Evolutionary conservation across 306 rosid species (phyloP).

Genomic region (Castanea sativa): DNA sequence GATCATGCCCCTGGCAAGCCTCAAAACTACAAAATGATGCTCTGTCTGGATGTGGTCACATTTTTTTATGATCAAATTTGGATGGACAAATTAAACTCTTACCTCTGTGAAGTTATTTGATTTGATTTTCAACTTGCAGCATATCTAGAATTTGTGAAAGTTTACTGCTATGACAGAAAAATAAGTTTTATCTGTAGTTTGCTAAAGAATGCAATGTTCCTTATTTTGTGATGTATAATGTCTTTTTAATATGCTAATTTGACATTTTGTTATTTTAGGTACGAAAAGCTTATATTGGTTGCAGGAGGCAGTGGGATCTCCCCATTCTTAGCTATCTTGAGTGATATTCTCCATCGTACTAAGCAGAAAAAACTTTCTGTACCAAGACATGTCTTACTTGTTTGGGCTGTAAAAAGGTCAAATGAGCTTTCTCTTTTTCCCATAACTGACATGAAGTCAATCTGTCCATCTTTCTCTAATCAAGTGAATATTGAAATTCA

Average conservation of each 20-base stretch:
- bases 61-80: no score
- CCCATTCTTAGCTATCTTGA: slow-evolving; percentile 87
- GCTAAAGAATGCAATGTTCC: neutral
- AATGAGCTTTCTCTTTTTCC: slow-evolving; percentile 80
- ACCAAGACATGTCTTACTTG: slow-evolving; percentile 59
- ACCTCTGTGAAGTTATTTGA: no score
- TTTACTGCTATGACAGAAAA: neutral
- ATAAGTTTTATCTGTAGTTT: neutral
- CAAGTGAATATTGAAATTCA: slow-evolving; percentile 54
- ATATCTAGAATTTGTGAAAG: neutral
- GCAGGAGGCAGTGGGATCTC: slow-evolving; percentile 98
- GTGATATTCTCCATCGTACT: slow-evolving; percentile 74
- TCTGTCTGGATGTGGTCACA: no score
- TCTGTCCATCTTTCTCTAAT: slow-evolving; percentile 53
- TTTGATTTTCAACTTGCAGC: neutral
- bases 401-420: slow-evolving; percentile 89
- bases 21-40: no score
- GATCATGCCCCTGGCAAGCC: no score
- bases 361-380: slow-evolving; percentile 66
- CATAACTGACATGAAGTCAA: slow-evolving; percentile 56
- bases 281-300: slow-evolving; percentile 77
- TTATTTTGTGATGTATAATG: neutral
- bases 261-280: slow-evolving; percentile 47
- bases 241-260: slow-evolving; percentile 10
- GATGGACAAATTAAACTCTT: no score